A percentile compares a stretch with the other conserved stretches of the same genome.
Evolutionary conservation across 2,329 filamentous ascomycete species (phyloP).

Genomic region (Alternaria triticina): DNA sequence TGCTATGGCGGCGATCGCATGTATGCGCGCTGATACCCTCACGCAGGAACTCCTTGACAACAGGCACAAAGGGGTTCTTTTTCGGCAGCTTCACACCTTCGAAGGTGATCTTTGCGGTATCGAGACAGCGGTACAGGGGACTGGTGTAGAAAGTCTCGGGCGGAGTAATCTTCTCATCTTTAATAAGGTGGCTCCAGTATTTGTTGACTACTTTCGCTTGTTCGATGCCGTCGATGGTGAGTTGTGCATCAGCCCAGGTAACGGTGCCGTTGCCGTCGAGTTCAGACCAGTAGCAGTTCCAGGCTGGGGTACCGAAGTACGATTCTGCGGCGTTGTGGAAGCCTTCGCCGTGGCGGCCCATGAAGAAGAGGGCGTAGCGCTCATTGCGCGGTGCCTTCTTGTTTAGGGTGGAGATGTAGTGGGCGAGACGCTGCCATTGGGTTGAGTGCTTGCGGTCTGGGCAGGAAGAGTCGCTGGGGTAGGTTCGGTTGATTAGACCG

Average conservation of each 20-base stretch:
- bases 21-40: slow-evolving; percentile 73
- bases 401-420: slow-evolving; percentile 65
- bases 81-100: slow-evolving; percentile 59
- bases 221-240: slow-evolving; percentile 63
- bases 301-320: slow-evolving; percentile 71
- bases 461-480: slow-evolving; percentile 59
- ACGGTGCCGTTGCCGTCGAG: slow-evolving; percentile 68
- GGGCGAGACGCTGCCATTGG: slow-evolving; percentile 69
- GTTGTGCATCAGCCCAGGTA: slow-evolving; percentile 67
- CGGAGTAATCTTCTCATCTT: slow-evolving; percentile 61
- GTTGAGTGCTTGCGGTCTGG: slow-evolving; percentile 54
- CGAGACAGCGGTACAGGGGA: slow-evolving; percentile 67
- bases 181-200: slow-evolving; percentile 64
- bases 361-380: slow-evolving; percentile 70
- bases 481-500: slow-evolving; percentile 68
- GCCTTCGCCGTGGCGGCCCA: slow-evolving; percentile 74
- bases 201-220: slow-evolving; percentile 65
- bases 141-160: slow-evolving; percentile 71
- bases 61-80: slow-evolving; percentile 61
- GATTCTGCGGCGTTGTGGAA: slow-evolving; percentile 69
- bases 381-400: slow-evolving; percentile 52
- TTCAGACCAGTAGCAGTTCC: slow-evolving; percentile 74
- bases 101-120: slow-evolving; percentile 70
- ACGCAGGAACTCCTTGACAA: slow-evolving; percentile 69
- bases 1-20: slow-evolving; percentile 67